These are phyloP conservation scores for Boletellus sp. DNA, from an alignment of 768 basidiomycete genomes.

Conservation along the genomic window DNA sequence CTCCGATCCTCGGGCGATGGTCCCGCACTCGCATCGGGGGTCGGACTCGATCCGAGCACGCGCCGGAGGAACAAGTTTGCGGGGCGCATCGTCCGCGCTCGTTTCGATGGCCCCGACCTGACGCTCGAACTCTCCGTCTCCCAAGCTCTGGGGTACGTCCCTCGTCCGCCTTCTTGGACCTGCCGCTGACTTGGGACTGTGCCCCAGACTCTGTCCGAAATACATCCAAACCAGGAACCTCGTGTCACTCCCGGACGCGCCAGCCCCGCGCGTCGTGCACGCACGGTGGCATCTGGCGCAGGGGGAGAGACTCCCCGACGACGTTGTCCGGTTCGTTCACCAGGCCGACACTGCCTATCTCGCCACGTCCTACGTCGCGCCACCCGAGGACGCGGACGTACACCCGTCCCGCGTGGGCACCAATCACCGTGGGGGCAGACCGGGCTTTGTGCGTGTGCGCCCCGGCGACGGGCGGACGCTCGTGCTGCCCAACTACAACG, in stretches of 20 bases:
- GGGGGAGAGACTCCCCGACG: neutral
- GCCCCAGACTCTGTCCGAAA: neutral
- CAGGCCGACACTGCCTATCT: neutral
- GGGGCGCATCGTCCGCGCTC: conserved; percentile 39
- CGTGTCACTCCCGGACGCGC: neutral
- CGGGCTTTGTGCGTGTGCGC: conserved; percentile 57
- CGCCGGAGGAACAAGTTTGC: conserved; percentile 62
- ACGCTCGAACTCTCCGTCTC: conserved; percentile 45
- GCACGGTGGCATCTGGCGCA: neutral
- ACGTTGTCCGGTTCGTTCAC: neutral
- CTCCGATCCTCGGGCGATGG: neutral
- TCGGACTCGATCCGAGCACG: conserved; percentile 57
- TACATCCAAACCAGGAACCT: neutral
- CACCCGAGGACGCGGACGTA: neutral
- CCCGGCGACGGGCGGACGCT: conserved; percentile 53
- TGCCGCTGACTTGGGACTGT: neutral
- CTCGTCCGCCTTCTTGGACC: neutral
- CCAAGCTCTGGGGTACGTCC: conserved; percentile 52
- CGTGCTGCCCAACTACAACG: conserved; percentile 59
- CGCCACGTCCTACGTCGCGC: neutral
- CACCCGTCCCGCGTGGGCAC: neutral
- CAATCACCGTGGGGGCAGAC: conserved; percentile 39
- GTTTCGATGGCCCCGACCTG: conserved; percentile 27
- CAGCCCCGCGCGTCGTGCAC: neutral
- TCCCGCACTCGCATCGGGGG: conserved; percentile 44